Conservation (phyloP, 1,284 basidiomycete species). For the Melampsora americana region DNA sequence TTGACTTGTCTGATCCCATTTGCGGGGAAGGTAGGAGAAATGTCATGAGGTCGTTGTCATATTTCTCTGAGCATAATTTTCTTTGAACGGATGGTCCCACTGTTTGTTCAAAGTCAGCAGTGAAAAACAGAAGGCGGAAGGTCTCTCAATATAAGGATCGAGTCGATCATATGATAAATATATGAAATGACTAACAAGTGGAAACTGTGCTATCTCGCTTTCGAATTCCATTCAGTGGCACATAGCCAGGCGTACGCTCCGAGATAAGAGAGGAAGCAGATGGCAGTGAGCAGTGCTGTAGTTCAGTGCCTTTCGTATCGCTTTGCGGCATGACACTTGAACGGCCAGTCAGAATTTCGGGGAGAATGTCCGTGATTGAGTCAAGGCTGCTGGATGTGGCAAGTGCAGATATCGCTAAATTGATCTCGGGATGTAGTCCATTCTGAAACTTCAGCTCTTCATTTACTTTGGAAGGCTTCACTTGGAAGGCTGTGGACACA, state of each 20-base stretch:
- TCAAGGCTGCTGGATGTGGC: not conserved
- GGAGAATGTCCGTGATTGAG: not conserved
- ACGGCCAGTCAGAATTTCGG: not conserved
- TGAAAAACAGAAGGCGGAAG: too few species aligned
- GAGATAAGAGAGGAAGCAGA: not conserved
- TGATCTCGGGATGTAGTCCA: slow-evolving; percentile 2
- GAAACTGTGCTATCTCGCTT: not conserved
- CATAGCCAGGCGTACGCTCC: not conserved
- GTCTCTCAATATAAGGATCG: not conserved
- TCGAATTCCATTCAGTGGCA: not conserved
- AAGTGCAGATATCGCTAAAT: not conserved
- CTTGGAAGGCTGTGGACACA: not conserved
- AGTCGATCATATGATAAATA: not conserved
- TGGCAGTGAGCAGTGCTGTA: not conserved
- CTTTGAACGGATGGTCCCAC: not conserved
- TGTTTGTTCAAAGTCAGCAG: not conserved
- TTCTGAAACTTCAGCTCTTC: not conserved
- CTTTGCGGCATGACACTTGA: not conserved
- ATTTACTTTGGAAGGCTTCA: not conserved
- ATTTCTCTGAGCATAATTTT: not conserved
- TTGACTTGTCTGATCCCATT: slow-evolving; percentile 2
- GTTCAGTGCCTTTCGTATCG: not conserved
- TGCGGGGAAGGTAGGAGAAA: slow-evolving; percentile 4
- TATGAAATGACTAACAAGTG: not conserved
- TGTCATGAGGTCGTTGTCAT: slow-evolving; percentile 1